A percentile compares a stretch with the other conserved stretches of the same genome.
Conservation (phyloP, 371 early-diverging fungal species). For the Capillidium heterosporum region DNA sequence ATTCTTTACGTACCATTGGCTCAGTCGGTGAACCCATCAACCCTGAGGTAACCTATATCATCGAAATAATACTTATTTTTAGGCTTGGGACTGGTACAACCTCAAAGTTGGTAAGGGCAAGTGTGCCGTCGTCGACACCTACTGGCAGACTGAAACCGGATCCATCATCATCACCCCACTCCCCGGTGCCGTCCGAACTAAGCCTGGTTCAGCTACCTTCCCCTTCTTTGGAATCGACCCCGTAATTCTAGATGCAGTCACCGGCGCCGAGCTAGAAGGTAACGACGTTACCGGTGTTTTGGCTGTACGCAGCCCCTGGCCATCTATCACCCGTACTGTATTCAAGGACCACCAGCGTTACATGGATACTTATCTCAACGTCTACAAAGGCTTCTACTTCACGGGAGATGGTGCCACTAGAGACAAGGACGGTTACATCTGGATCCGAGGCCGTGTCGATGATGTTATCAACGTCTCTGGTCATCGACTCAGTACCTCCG, state of each 20-base stretch:
- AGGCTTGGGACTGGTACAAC: conserved; percentile 92
- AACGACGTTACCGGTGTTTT: conserved; percentile 82
- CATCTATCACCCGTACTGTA: conserved; percentile 87
- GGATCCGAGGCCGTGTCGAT: conserved; percentile 89
- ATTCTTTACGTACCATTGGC: conserved; percentile 75
- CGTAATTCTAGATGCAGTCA: conserved; percentile 59
- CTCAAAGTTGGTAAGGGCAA: conserved; percentile 69
- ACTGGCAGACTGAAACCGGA: conserved; percentile 95
- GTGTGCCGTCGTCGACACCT: conserved; percentile 90
- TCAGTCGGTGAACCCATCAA: conserved; percentile 98
- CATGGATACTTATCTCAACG: conserved; percentile 73
- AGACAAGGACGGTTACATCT: conserved; percentile 86
- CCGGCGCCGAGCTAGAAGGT: conserved; percentile 52
- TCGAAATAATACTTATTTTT: background rate
- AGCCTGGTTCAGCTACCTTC: conserved; percentile 90
- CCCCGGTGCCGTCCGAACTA: conserved; percentile 65
- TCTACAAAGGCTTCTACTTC: conserved; percentile 75
- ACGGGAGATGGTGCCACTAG: conserved; percentile 79
- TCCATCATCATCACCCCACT: conserved; percentile 83
- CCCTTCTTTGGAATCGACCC: conserved; percentile 94
- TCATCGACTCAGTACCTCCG: conserved; percentile 90
- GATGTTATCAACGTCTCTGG: conserved; percentile 97
- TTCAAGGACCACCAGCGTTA: conserved; percentile 80
- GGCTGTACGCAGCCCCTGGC: conserved; percentile 81
- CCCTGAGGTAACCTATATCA: conserved; percentile 30